A percentile compares a stretch with the other conserved stretches of the same genome.
phyloP scores from a whole-genome alignment of 106 monocot genomes.

The Xerophyta viscosa region DNA sequence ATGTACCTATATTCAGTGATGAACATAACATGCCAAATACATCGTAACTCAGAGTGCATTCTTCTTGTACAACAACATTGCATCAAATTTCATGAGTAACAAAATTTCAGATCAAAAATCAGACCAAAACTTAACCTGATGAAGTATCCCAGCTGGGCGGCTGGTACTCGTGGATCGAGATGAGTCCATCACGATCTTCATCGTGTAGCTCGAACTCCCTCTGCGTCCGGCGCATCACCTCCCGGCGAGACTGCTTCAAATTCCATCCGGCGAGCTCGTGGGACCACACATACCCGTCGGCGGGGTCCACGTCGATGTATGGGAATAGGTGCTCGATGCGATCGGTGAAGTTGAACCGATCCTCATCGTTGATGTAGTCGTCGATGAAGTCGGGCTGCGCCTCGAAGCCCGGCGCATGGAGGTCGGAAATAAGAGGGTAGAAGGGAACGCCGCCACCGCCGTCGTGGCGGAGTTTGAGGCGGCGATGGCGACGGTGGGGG shows the following conservation, averaged over 20 bases:
- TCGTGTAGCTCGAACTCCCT: constrained; percentile 82
- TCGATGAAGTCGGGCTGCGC: constrained; percentile 74
- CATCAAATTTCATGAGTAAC: not conserved
- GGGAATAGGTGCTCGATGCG: constrained; percentile 68
- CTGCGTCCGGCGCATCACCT: constrained; percentile 59
- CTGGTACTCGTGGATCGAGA: constrained; percentile 72
- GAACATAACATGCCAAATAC: too few relatives aligned
- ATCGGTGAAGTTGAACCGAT: constrained; percentile 66
- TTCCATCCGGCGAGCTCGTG: constrained; percentile 84
- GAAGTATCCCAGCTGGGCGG: constrained; percentile 54
- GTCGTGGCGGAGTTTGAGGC: constrained; percentile 40
- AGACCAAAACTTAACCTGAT: not conserved
- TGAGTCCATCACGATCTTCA: constrained; percentile 67
- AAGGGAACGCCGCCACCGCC: constrained; percentile 32
- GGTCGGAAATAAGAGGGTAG: constrained; percentile 69
- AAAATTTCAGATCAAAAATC: not conserved
- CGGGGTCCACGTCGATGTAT: constrained; percentile 49
- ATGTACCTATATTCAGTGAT: too few relatives aligned
- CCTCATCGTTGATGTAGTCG: constrained; percentile 85
- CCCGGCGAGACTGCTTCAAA: constrained; percentile 38
- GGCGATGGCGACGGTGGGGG: constrained; percentile 27
- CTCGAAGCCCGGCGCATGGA: constrained; percentile 61
- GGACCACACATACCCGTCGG: constrained; percentile 46
- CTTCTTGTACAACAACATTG: too few relatives aligned
- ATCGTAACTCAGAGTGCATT: too few relatives aligned